phyloP scores from a whole-genome alignment of 1,284 basidiomycete genomes.

The Melampsora americana region DNA sequence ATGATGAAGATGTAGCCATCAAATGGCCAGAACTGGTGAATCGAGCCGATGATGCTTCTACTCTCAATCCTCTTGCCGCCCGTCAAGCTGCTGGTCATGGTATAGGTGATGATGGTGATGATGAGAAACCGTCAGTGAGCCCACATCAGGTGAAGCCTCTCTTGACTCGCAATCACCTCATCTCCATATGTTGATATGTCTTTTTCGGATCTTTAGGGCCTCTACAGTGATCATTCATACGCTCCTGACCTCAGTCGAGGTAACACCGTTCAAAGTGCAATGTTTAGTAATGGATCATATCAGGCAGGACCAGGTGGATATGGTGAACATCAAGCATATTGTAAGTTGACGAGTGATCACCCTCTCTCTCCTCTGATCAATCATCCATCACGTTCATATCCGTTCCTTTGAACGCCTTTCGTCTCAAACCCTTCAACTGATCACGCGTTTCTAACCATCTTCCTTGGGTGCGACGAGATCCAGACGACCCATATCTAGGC shows the following conservation, averaged over 20 bases:
- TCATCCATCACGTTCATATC: constrained; percentile 27
- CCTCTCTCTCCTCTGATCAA: too few species aligned
- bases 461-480: not conserved
- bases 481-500: constrained; percentile 47
- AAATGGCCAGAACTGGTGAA: constrained; percentile 50
- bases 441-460: not conserved
- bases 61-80: constrained; percentile 50
- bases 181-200: not conserved
- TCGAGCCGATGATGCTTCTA: constrained; percentile 47
- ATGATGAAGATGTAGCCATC: constrained; percentile 48
- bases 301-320: not conserved
- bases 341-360: not conserved
- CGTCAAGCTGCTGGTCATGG: constrained; percentile 47
- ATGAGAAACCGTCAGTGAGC: constrained; percentile 39
- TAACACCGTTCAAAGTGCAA: not conserved
- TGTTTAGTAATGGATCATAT: not conserved
- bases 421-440: constrained; percentile 12
- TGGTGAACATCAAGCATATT: not conserved
- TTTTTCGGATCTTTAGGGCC: not conserved
- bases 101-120: constrained; percentile 48
- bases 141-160: not conserved
- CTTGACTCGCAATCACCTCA: not conserved
- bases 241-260: not conserved
- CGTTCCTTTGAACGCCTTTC: constrained; percentile 21
- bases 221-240: not conserved